phyloP scores from a whole-genome alignment of 495 filamentous ascomycete species.

The Hyaloscypha variabilis region DNA sequence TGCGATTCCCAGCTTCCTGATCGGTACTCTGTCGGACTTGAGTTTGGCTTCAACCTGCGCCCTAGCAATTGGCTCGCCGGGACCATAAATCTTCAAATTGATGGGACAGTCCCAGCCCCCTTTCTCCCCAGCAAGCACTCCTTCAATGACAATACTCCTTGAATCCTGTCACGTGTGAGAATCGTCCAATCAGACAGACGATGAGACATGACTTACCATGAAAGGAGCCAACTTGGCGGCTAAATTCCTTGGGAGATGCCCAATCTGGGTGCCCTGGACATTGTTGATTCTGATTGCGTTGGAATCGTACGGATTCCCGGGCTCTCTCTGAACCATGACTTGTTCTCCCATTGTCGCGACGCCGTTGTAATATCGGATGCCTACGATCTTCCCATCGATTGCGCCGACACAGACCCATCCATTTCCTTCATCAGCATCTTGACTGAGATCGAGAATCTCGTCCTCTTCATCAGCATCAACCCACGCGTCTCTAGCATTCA shows the following conservation, averaged over 20 bases:
- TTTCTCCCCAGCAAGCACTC: slow-evolving; percentile 63
- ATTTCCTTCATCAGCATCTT: slow-evolving; percentile 45
- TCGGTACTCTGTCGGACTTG: slow-evolving; percentile 58
- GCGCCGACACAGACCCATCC: slow-evolving; percentile 25
- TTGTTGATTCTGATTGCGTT: slow-evolving; percentile 85
- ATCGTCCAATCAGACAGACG: neutral
- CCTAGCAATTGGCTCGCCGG: slow-evolving; percentile 53
- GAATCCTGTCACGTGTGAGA: slow-evolving; percentile 29
- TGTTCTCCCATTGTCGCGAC: slow-evolving; percentile 71
- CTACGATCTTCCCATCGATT: slow-evolving; percentile 71
- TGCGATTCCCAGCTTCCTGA: slow-evolving; percentile 46
- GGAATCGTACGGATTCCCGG: slow-evolving; percentile 68
- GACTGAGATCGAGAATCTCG: slow-evolving; percentile 51
- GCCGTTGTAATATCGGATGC: slow-evolving; percentile 77
- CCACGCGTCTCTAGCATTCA: slow-evolving; percentile 22
- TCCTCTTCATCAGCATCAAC: slow-evolving; percentile 47
- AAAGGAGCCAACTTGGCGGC: slow-evolving; percentile 75
- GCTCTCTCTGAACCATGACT: slow-evolving; percentile 69
- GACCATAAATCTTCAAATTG: slow-evolving; percentile 66
- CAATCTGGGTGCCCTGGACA: slow-evolving; percentile 77
- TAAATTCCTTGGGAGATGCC: slow-evolving; percentile 69
- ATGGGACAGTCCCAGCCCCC: slow-evolving; percentile 72
- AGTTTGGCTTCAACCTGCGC: slow-evolving; percentile 60
- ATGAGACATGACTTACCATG: slow-evolving; percentile 49
- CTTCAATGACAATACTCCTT: slow-evolving; percentile 63